Evolutionary conservation across 148 eudicot species (phyloP).

Genomic region (Rhododendron ovatum): DNA sequence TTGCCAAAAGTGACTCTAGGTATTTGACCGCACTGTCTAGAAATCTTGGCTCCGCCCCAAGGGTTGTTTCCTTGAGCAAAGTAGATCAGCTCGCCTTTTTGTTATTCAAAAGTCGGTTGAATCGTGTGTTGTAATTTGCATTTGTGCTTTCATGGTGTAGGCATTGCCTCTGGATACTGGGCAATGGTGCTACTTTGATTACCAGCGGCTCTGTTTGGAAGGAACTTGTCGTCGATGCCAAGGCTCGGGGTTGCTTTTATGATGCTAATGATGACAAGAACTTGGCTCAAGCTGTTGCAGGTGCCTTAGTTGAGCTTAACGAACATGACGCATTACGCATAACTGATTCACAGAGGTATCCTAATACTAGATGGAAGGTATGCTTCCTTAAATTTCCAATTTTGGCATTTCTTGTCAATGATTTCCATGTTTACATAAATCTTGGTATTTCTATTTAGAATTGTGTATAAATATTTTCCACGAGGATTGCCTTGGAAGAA

Average conservation of each 20-base stretch:
- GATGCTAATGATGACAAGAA: constrained; percentile 29
- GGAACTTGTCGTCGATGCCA: constrained; percentile 27
- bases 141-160: constrained; percentile 13
- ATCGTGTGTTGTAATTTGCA: not conserved
- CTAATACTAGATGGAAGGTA: constrained; percentile 50
- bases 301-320: constrained; percentile 20
- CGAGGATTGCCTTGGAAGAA: not conserved
- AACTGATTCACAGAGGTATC: constrained; percentile 17
- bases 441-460: not conserved
- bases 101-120: not conserved
- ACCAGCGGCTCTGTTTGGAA: constrained; percentile 40
- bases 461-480: too few relatives aligned
- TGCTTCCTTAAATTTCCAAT: not conserved
- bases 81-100: not conserved
- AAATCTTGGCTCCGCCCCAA: not conserved
- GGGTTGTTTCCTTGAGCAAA: not conserved
- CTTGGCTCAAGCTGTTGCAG: constrained; percentile 21
- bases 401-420: not conserved
- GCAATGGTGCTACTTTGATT: constrained; percentile 29
- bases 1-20: not conserved
- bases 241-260: constrained; percentile 25
- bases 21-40: not conserved
- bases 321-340: constrained; percentile 11
- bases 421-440: not conserved
- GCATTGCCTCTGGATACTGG: constrained; percentile 46